Evolutionary conservation across 2,329 filamentous ascomycete species (phyloP).

Genomic region (Trichothecium roseum): DNA sequence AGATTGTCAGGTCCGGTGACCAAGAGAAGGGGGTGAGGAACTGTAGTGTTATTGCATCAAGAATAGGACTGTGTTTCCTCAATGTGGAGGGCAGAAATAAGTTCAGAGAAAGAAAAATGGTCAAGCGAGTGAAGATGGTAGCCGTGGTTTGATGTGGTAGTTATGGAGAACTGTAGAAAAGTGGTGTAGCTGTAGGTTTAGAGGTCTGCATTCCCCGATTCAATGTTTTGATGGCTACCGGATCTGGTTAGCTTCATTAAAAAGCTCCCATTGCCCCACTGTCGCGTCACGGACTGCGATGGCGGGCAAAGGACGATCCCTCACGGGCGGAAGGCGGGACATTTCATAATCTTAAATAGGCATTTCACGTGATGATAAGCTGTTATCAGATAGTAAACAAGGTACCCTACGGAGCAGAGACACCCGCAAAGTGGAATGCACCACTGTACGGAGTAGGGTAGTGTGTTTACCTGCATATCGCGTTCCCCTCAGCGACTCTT

Average conservation of each 20-base stretch:
- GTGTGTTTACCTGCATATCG: slow-evolving; percentile 20
- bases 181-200: slow-evolving; percentile 8
- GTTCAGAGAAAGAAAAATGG: too few relatives aligned
- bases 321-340: not conserved
- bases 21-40: not conserved
- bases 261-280: slow-evolving; percentile 1
- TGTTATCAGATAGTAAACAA: slow-evolving; percentile 27
- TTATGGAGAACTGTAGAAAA: slow-evolving; percentile 1
- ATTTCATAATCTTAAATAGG: too few relatives aligned
- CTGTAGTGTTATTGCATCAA: not conserved
- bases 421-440: too few relatives aligned
- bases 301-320: not conserved
- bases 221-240: slow-evolving; percentile 28
- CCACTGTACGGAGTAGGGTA: too few relatives aligned
- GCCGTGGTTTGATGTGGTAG: slow-evolving; percentile 4
- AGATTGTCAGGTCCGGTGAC: not conserved
- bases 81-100: not conserved
- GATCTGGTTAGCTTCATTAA: slow-evolving; percentile 20
- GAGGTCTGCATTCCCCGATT: slow-evolving; percentile 12
- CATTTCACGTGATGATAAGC: slow-evolving; percentile 26
- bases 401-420: too few relatives aligned
- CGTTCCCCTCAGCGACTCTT: too few relatives aligned
- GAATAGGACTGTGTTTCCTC: too few relatives aligned
- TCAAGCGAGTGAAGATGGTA: too few relatives aligned
- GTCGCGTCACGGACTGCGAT: slow-evolving; percentile 10